Evolutionary conservation across 2,329 filamentous ascomycete genomes (phyloP), one percentile per base, ranked within the genome.

Genomic region (Diaporthe sp.): DNA sequence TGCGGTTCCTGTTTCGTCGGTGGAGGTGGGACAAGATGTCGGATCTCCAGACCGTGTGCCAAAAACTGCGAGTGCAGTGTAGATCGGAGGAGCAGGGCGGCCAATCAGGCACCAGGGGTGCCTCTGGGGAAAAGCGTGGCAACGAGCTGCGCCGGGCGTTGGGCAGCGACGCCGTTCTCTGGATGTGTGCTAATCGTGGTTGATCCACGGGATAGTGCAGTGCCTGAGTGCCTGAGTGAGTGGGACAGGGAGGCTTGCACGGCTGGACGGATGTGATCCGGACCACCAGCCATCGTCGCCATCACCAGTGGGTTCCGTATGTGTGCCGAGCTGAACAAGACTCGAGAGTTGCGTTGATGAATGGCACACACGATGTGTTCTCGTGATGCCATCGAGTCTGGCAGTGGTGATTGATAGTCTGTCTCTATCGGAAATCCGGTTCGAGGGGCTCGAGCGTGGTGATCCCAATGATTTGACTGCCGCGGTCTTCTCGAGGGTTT

Each of bases 201-300:
- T 34, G 61, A 65, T 65, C 25, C 55, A 42, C 55, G 70, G 70
- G 37, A 60, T 37, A 22, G 51, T 39, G 70, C 70, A 72, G 71
- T 67, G 28, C 44, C 25, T 34, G 44, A 34, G 28, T 55, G 34
- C 46, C 9, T 10, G 57, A 17, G 6, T 34, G 55, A 3, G 19
- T 39, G 42, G 34, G 31, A 49, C 22, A 13, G n/a, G 49, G 37
- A 39, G 39, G 57, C 37, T n/a, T 44, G 57, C 15, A 28, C n/a
- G 57, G 42, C 17, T 25, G 17, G 71, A 39, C 71, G 71, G 71
- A 73, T 73, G 58, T 73, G 71, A 73, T 65, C 71, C 71, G 71
- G 34, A 7, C 71, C 71, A 51, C 44, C 13, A 31, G 15, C 39
- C 34, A 49, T 53, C n/a, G 22, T 46, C 28, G 71, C 71, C 25